Evolutionary conservation across 768 basidiomycete genomes (phyloP).

Genomic region (Asterophora lycoperdoides): DNA sequence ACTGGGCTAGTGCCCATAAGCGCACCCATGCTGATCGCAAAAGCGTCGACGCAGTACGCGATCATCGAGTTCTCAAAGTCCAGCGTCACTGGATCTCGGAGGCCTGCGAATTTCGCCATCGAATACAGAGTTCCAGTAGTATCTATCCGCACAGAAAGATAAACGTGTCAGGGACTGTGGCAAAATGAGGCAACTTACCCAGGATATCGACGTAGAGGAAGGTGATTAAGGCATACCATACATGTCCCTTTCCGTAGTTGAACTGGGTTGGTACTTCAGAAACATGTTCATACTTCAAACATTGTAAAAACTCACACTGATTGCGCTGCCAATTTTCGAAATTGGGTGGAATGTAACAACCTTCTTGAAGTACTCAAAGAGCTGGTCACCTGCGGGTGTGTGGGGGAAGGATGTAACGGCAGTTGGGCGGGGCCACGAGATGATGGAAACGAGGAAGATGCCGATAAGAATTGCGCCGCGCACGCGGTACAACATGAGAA

Average conservation of each 20-base stretch:
- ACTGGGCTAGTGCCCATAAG: conserved; percentile 79
- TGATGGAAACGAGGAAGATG: conserved; percentile 78
- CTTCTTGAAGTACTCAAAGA: conserved; percentile 83
- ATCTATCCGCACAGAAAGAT: conserved; percentile 27
- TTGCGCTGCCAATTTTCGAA: conserved; percentile 55
- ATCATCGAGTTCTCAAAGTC: conserved; percentile 84
- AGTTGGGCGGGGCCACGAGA: conserved; percentile 86
- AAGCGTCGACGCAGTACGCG: conserved; percentile 81
- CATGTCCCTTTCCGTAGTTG: conserved; percentile 59
- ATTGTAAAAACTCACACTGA: conserved; percentile 48
- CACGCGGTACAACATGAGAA: conserved; percentile 82
- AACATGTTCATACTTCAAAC: conserved; percentile 4
- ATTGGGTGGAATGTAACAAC: conserved; percentile 74
- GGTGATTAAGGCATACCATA: conserved; percentile 86
- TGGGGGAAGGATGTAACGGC: conserved; percentile 80
- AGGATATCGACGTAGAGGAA: conserved; percentile 89
- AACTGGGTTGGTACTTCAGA: conserved; percentile 31
- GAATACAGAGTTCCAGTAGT: conserved; percentile 77
- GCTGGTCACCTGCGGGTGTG: conserved; percentile 57
- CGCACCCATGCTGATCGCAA: conserved; percentile 77
- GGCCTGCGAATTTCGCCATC: conserved; percentile 89
- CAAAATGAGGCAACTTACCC: conserved; percentile 35
- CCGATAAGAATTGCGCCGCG: conserved; percentile 81
- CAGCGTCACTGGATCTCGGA: conserved; percentile 77
- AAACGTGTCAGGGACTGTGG: neutral